phyloP scores from a whole-genome alignment of 331 rosid species.

The Prunus yedoensis region DNA sequence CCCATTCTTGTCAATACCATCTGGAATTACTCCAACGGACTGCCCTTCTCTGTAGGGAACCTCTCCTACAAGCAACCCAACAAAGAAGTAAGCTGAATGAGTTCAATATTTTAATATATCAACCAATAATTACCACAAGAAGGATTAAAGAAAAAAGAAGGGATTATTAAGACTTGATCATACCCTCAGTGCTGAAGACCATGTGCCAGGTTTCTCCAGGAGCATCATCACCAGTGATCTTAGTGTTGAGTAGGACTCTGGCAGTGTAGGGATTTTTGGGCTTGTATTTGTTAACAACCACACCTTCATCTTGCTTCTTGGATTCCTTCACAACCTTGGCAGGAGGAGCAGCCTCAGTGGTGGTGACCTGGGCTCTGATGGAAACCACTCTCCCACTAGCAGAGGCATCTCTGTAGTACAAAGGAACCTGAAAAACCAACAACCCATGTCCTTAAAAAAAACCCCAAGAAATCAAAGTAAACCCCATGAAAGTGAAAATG shows the following conservation, averaged over 20 bases:
- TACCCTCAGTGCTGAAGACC: constrained; percentile 97
- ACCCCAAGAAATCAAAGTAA: not conserved
- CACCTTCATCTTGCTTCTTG: constrained; percentile 88
- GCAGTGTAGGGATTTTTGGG: constrained; percentile 80
- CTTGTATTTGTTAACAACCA: constrained; percentile 74
- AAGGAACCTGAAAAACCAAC: constrained; percentile 45
- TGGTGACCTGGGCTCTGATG: constrained; percentile 81
- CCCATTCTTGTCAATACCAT: constrained; percentile 93
- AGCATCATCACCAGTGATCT: constrained; percentile 97
- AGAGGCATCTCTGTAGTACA: constrained; percentile 45
- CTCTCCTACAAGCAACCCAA: constrained; percentile 56
- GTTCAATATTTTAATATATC: not conserved
- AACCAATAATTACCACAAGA: too few species aligned
- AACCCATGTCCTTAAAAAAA: not conserved
- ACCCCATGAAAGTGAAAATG: not conserved
- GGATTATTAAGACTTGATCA: not conserved
- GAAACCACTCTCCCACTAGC: constrained; percentile 50
- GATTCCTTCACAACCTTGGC: constrained; percentile 73
- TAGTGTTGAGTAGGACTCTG: constrained; percentile 83
- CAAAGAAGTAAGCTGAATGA: not conserved
- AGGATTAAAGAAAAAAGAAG: not conserved
- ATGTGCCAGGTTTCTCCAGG: constrained; percentile 99
- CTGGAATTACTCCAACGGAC: constrained; percentile 83
- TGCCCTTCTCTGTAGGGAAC: constrained; percentile 97
- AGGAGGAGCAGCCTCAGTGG: constrained; percentile 78